Evolutionary conservation across 805 yeast species (phyloP).

Genomic region (Candida taoyuanica): DNA sequence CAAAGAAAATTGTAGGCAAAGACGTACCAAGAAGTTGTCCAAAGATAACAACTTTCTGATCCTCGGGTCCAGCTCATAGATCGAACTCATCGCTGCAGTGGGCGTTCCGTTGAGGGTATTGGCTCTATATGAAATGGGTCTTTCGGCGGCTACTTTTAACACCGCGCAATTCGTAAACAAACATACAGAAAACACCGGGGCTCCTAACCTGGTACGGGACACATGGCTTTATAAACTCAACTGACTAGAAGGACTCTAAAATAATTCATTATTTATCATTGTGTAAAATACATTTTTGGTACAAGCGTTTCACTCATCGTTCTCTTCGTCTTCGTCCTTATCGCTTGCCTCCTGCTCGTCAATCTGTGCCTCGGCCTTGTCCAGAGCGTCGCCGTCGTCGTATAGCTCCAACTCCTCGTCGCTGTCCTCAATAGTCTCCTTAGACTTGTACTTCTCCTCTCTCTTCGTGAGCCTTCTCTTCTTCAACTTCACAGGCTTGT

Average conservation of each 20-base stretch:
- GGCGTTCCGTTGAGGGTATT: neutral
- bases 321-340: slow-evolving; percentile 13
- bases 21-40: slow-evolving; percentile 49
- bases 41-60: slow-evolving; percentile 50
- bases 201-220: too few species aligned
- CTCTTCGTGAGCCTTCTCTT: slow-evolving; percentile 60
- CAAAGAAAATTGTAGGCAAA: neutral
- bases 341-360: slow-evolving; percentile 14
- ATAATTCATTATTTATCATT: slow-evolving; percentile 1
- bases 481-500: slow-evolving; percentile 37
- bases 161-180: neutral
- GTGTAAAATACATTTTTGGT: neutral
- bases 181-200: too few species aligned
- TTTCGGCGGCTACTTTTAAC: neutral
- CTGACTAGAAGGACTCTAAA: too few species aligned
- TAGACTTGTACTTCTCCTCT: slow-evolving; percentile 29
- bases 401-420: slow-evolving; percentile 37
- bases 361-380: slow-evolving; percentile 20
- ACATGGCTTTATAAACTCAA: too few species aligned
- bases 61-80: slow-evolving; percentile 62
- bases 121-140: too few species aligned
- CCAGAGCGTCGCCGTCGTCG: slow-evolving; percentile 20
- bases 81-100: slow-evolving; percentile 31
- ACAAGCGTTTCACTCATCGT: slow-evolving; percentile 6
- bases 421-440: slow-evolving; percentile 39